These are phyloP conservation scores for Candida ulmi DNA, from an alignment of 805 yeast species.

Conservation along the genomic window DNA sequence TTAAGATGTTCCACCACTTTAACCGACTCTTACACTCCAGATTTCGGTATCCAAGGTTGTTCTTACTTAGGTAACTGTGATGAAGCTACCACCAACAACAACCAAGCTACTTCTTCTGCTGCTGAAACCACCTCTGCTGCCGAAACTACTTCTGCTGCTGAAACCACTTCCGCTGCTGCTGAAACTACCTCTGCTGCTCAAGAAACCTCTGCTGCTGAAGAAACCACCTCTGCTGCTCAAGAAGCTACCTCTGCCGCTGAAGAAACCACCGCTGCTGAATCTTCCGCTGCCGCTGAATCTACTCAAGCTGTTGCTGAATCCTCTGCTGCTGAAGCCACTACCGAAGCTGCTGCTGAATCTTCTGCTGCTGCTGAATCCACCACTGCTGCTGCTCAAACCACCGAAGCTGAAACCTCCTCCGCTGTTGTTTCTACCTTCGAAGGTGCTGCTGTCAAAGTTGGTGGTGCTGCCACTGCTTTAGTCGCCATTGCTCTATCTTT, in stretches of 20 bases:
- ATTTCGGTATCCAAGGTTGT: constrained; percentile 1
- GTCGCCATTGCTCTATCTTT: constrained; percentile 13
- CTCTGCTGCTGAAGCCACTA: constrained; percentile 4
- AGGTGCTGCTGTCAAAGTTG: constrained; percentile 18
- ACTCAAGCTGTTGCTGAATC: constrained; percentile 3
- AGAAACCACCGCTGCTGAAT: constrained; percentile 2
- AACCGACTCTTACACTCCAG: constrained; percentile 15
- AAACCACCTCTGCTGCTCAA: constrained; percentile 2
- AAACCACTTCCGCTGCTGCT: constrained; percentile 1
- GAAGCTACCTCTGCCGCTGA: constrained; percentile 7
- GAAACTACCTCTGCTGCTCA: constrained; percentile 6
- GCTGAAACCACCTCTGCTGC: constrained; percentile 4
- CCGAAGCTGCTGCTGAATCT: constrained; percentile 5
- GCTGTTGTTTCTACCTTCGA: constrained; percentile 12
- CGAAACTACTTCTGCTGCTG: no score
- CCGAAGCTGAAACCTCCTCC: constrained; percentile 4
- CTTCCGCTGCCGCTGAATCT: constrained; percentile 7
- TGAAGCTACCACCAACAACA: constrained; percentile 2
- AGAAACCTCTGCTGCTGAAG: no score
- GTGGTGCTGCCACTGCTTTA: constrained; percentile 17
- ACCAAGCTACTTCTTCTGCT: constrained; percentile 4
- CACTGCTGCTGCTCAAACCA: constrained; percentile 3
- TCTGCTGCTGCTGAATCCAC: constrained; percentile 1
- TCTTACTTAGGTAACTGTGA: not conserved
- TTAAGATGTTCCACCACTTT: constrained; percentile 23